Conservation (phyloP, 345 rosid genomes). For the Eucalyptus polybractea region DNA sequence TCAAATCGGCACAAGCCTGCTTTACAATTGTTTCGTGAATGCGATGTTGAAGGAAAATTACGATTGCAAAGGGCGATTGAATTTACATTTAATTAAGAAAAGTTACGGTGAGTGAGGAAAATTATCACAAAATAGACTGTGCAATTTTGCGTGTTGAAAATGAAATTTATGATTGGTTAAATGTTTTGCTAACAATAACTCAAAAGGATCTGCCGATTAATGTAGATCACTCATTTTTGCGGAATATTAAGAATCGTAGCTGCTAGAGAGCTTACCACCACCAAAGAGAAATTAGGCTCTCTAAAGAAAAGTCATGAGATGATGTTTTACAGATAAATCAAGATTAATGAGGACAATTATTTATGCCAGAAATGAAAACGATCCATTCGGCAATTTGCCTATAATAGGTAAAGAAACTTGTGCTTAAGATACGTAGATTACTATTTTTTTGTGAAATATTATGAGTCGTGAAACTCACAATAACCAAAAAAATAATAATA, state of each 20-base stretch:
- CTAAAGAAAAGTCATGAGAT: neutral
- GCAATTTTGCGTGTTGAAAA: neutral
- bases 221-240: fast-evolving
- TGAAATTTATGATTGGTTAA: neutral
- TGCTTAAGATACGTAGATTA: neutral
- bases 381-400: neutral
- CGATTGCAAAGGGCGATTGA: neutral
- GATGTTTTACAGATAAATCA: neutral
- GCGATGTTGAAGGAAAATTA: neutral
- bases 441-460: neutral
- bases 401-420: neutral
- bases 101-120: neutral
- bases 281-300: neutral
- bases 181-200: neutral
- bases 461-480: neutral
- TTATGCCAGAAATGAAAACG: neutral
- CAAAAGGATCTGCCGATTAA: neutral
- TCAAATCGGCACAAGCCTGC: neutral
- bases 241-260: neutral
- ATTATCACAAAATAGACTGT: neutral
- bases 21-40: neutral
- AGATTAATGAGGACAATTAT: neutral
- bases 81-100: neutral
- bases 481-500: neutral
- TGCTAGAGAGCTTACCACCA: neutral